Evolutionary conservation across 139 green algal species (phyloP), one percentile per base, ranked within the genome.

Genomic region (Chlamydomonas schloesseri): DNA sequence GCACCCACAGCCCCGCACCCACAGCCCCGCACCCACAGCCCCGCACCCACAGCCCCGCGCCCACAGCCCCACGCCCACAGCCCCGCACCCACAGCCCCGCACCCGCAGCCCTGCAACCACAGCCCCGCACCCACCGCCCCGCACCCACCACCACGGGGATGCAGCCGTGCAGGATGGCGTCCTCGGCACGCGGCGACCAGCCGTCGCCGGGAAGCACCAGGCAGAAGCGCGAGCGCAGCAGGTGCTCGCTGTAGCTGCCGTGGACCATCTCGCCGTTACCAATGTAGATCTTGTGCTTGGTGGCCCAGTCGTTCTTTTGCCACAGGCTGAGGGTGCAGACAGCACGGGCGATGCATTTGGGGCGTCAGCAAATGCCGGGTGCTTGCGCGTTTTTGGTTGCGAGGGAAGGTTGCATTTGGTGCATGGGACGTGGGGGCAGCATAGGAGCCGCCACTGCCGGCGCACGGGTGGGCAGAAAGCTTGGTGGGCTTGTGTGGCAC

Each of bases 91-190:
- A 13, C n/a, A n/a, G n/a, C n/a, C n/a, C n/a, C n/a, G n/a, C n/a
- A n/a, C n/a, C 42, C 42, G 6, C 42, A 50, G 57, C 57, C 23
- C 3, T 4, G 57, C 20, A 64, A 26, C 62, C 62, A 21, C 26
- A 20, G 26, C 26, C 62, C 3, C 28, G 2, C 62, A 13, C 2
- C 62, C 13, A 14, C 26, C 62, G 91, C 85, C 50, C 86, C 2
- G 8, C 9, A 60, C 55, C 87, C 36, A 96, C 90, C 11, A 93
- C 83, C 6, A 96, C 87, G 14, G 93, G 93, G 64, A 96, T 88
- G 83, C 93, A 96, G 68, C 93, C 93, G 75, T 96, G 93, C 55
- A 96, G 81, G 1, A 94, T 87, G 1, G 93, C 90, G 67, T 96
- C 93, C 31, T 94, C 93, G 55, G 91, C 91, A 0, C 91, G 71